Conservation (phyloP, 345 rosid species). For the Brassica carinata region DNA sequence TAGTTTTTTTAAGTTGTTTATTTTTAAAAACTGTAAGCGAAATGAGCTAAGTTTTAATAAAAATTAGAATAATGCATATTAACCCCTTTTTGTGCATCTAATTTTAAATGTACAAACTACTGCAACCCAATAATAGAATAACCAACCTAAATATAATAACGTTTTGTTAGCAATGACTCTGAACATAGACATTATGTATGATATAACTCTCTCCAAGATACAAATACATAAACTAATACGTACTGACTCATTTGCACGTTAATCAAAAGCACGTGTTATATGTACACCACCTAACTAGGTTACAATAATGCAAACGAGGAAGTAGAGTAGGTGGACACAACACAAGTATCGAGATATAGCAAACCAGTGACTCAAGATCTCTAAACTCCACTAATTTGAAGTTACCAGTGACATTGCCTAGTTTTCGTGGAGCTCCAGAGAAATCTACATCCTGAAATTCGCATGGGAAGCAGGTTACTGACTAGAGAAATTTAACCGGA, state of each 20-base stretch:
- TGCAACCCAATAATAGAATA: neutral
- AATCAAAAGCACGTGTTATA: slow-evolving; percentile 2
- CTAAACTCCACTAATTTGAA: neutral
- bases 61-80: too few species aligned
- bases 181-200: neutral
- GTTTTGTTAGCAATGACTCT: neutral
- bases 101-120: neutral
- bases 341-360: neutral
- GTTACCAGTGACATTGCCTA: neutral
- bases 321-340: neutral
- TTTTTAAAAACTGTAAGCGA: too few species aligned
- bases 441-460: neutral
- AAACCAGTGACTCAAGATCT: neutral
- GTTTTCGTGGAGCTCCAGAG: neutral
- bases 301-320: neutral
- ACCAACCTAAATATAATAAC: neutral
- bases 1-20: too few species aligned
- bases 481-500: neutral
- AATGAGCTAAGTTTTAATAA: too few species aligned
- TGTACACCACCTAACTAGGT: slow-evolving; percentile 14
- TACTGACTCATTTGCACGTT: neutral
- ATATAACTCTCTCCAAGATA: neutral
- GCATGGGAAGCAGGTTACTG: neutral
- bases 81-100: neutral
- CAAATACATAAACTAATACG: neutral